A percentile compares a stretch with the other conserved stretches of the same genome.
Conservation (phyloP, 176 grass and related monocot species). For the Stipa capillata region DNA sequence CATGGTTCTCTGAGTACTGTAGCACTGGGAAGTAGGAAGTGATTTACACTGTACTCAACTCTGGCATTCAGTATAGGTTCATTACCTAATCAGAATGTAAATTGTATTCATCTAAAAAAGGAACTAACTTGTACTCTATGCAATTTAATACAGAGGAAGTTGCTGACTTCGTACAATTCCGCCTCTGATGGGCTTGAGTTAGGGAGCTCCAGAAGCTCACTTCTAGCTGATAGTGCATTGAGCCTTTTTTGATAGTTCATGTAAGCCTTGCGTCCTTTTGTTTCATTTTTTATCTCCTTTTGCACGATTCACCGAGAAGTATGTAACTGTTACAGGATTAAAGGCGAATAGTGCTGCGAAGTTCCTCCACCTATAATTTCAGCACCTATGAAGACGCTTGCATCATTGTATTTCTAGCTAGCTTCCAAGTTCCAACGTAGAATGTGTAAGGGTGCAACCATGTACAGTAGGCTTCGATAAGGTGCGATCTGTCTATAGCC, state of each 20-base stretch:
- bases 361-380: slow-evolving; percentile 14
- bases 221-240: slow-evolving; percentile 37
- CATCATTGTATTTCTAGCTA: slow-evolving; percentile 27
- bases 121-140: slow-evolving; percentile 15
- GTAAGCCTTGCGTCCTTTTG: slow-evolving; percentile 35
- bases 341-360: slow-evolving; percentile 19
- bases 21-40: background rate
- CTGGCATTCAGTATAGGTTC: background rate
- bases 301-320: slow-evolving; percentile 4
- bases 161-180: slow-evolving; percentile 48
- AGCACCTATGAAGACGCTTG: slow-evolving; percentile 12
- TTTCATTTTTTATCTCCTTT: background rate
- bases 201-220: slow-evolving; percentile 35
- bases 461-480: slow-evolving; percentile 33
- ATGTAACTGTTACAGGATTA: slow-evolving; percentile 39
- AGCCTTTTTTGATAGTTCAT: slow-evolving; percentile 35
- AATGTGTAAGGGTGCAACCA: slow-evolving; percentile 18
- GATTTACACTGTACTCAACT: slow-evolving; percentile 4
- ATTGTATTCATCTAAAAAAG: slow-evolving; percentile 4
- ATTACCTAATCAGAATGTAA: background rate
- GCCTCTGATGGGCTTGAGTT: slow-evolving; percentile 33
- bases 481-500: slow-evolving; percentile 28
- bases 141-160: slow-evolving; percentile 58
- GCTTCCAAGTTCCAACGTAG: background rate
- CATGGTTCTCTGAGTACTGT: background rate